Evolutionary conservation across 306 rosid species (phyloP), one percentile per base, ranked within the genome.

Genomic region (Acmispon strigosus): DNA sequence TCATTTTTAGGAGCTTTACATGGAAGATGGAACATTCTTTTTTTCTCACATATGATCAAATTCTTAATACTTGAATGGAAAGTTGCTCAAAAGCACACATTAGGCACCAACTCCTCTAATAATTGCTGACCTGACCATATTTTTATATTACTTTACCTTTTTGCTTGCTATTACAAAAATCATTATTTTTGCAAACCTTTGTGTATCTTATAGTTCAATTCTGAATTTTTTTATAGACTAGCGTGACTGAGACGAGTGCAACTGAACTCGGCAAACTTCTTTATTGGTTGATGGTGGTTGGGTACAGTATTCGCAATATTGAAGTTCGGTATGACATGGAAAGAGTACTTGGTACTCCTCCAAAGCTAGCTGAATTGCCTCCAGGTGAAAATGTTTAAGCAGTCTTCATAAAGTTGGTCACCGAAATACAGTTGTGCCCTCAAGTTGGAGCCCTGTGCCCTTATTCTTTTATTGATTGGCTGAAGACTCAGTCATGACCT

Each of bases 281-380:
- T 39, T 94, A 80, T 74, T 91, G 99, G 99, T 80, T 94, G 69
- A 94, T 94, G 97, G 96, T 94, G 66, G 99, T 94, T 0, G 97
- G 96, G 24, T 94, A 94, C 83, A 83, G 99, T 85, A 74, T 94
- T 57, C 96, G 99, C 69, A 89, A 91, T 78, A 91, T 94, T 20
- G 99, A 94, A 84, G 96, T 94, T 84, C 97, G 97, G 16, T 86
- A 78, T 61, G 97, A 94, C 73, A 91, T 94, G 99, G 99, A 94
- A 80, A 76, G 99, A 77, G 92, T 94, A 77, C 97, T 94, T 29
- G 97, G 92, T 57, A 79, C 84, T 70, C 78, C 96, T 53, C 84
- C 95, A 12, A 94, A 91, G 87, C 72, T 89, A 11, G 96, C 92
- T 64, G 99, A 94, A 77, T 72, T 94, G 68, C 99, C 97, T 37